Conservation (phyloP, 164 flowering plant species). For the Tinospora cordifolia region DNA sequence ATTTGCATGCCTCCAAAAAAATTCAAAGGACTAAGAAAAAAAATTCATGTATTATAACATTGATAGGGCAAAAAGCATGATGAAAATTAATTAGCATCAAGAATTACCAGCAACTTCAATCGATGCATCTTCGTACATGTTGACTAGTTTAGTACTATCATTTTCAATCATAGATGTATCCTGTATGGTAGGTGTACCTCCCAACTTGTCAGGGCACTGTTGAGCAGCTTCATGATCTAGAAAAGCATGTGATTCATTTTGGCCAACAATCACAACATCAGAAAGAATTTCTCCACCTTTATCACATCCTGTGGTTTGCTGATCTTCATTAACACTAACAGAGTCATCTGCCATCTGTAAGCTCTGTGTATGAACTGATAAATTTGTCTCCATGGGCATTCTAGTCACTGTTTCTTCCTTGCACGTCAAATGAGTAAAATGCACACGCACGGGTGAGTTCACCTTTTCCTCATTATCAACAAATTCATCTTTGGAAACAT, state of each 20-base stretch:
- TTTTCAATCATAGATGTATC: constrained; percentile 15
- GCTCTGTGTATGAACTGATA: constrained; percentile 5
- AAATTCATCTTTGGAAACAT: constrained; percentile 7
- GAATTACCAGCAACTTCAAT: constrained; percentile 12
- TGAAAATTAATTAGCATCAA: no score
- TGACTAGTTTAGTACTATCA: constrained; percentile 14
- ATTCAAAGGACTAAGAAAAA: no score
- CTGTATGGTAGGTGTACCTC: constrained; percentile 7
- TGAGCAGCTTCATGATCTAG: constrained; percentile 11
- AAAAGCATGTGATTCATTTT: constrained; percentile 16
- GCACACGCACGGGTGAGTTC: constrained; percentile 5
- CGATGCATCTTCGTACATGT: constrained; percentile 11
- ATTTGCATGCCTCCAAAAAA: no score
- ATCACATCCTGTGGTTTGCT: constrained; percentile 5
- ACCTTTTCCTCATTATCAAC: constrained; percentile 16
- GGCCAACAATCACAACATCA: constrained; percentile 9
- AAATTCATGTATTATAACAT: no score
- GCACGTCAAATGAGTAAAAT: constrained; percentile 3
- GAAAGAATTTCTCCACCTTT: constrained; percentile 5
- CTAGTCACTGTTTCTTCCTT: constrained; percentile 17
- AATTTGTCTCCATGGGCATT: constrained; percentile 6
- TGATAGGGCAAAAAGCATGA: no score
- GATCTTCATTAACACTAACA: constrained; percentile 10
- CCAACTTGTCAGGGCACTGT: constrained; percentile 17
- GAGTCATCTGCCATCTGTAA: constrained; percentile 3